A percentile compares a stretch with the other conserved stretches of the same genome.
These are phyloP conservation scores for Osmanthus fragrans DNA, from an alignment of 257 asterid genomes.

Conservation along the genomic window DNA sequence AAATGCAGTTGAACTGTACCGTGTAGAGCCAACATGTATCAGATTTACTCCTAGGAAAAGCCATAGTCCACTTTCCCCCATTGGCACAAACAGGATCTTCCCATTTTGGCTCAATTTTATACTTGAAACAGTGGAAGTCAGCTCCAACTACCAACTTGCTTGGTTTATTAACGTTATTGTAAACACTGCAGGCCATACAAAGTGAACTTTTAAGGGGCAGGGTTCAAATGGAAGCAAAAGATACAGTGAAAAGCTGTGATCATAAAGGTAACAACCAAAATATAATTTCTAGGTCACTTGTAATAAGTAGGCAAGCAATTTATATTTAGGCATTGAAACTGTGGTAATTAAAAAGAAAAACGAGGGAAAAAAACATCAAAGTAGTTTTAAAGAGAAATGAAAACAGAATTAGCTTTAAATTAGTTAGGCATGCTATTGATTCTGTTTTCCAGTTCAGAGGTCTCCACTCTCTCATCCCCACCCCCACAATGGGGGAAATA, in stretches of 20 bases:
- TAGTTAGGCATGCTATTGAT: background rate
- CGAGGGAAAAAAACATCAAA: background rate
- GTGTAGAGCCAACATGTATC: constrained; percentile 87
- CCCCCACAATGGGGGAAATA: background rate
- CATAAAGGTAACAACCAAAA: background rate
- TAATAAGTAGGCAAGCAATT: background rate
- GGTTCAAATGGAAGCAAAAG: background rate
- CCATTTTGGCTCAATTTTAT: constrained; percentile 89
- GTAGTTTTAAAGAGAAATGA: background rate
- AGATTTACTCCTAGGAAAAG: constrained; percentile 57
- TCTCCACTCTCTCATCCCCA: background rate
- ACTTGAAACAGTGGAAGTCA: constrained; percentile 83
- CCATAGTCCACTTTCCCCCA: constrained; percentile 91
- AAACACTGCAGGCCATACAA: constrained; percentile 56
- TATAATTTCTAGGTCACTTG: background rate
- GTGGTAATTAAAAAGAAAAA: background rate
- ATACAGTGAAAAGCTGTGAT: background rate
- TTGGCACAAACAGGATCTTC: constrained; percentile 94
- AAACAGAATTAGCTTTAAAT: background rate
- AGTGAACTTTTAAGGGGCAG: background rate
- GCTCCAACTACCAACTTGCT: constrained; percentile 76
- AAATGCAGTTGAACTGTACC: constrained; percentile 40
- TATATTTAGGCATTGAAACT: background rate
- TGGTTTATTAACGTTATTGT: constrained; percentile 77
- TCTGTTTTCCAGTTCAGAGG: background rate